Conservation (phyloP, 1,284 basidiomycete genomes). For the Boletus semigastroideus region DNA sequence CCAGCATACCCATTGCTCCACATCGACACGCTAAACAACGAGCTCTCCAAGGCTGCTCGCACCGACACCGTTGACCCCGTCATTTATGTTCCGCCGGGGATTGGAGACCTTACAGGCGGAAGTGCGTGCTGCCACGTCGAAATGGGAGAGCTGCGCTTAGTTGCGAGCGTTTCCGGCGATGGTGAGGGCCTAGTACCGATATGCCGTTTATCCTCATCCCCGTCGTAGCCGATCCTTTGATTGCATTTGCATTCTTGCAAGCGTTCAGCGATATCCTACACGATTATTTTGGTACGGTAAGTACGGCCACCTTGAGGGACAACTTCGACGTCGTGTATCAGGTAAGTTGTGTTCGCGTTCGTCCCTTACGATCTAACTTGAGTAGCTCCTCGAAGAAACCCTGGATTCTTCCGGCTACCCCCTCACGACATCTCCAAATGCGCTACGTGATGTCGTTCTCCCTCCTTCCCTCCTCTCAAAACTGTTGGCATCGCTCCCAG, state of each 20-base stretch:
- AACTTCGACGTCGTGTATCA: conserved; percentile 97
- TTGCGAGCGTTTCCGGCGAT: conserved; percentile 81
- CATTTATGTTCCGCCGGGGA: conserved; percentile 56
- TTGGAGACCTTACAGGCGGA: conserved; percentile 43
- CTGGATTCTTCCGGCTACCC: conserved; percentile 91
- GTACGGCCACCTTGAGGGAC: conserved; percentile 75
- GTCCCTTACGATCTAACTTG: not conserved
- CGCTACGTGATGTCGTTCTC: conserved; percentile 89
- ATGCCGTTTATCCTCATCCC: not conserved
- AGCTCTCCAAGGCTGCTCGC: conserved; percentile 56
- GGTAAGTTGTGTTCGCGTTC: conserved; percentile 40
- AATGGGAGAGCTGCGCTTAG: conserved; percentile 72
- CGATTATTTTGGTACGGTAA: conserved; percentile 76
- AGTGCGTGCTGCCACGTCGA: conserved; percentile 82
- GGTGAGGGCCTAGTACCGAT: conserved; percentile 48
- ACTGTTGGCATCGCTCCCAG: conserved; percentile 64
- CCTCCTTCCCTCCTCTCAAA: conserved; percentile 86
- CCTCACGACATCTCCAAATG: conserved; percentile 90
- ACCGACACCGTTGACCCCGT: conserved; percentile 67
- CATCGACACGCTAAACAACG: conserved; percentile 82
- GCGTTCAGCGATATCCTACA: conserved; percentile 81
- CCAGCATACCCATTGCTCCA: conserved; percentile 82
- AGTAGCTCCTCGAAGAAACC: conserved; percentile 90
- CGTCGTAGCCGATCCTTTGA: conserved; percentile 77
- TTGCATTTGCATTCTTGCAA: conserved; percentile 87